Base-by-base conservation (phyloP, 495 filamentous ascomycete species). In the Aspergillus saccharolyticus region DNA sequence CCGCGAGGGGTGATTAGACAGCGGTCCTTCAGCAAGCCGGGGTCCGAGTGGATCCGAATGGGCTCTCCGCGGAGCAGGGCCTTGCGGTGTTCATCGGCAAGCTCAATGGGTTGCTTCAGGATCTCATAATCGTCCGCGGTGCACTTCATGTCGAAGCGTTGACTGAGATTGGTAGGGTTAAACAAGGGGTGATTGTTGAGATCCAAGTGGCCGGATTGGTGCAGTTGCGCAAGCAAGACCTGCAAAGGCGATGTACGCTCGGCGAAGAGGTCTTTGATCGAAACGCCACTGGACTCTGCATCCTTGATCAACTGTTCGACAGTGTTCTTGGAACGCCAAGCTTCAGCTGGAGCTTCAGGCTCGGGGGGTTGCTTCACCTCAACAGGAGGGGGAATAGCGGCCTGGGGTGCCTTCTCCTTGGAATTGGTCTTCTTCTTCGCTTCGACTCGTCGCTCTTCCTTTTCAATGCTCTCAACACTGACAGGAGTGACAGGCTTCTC, bases 1-100 rank as follows among this genome's bases (percentile, higher is more conserved):
- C 91, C 90, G 55, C 87, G 85, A 3, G 91, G 89, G 1, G 89
- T 91, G 52, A 94, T 84, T 47, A 94, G 73, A 25, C 70, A 74
- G n/a, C 73, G 67, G 28, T 78, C 67, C 44, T 81, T 75, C 21
- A 75, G 66, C 19, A 70, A 59, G 45, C 64, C 70, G 19, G 70
- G 64, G 18, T 71, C 67, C 16, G 55, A 47, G 17, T 71, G 66
- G 17, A 75, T 49, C 7, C 69, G 67, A 18, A 82, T 56, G 4
- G 75, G 68, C 57, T 78, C 69, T 22, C 79, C 77, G 17, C 67
- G 70, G 6, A 72, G 60, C 21, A 75, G 52, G n/a, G 67, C 56
- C 63, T 73, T 75, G n/a, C 68, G 75, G 55, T 73, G 66, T 15
- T 73, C 71, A 25, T 78, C 72, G 7, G 63, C 73, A 50, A 77